These are phyloP conservation scores for Verticillium tricorpus DNA, from an alignment of 2,329 filamentous ascomycete genomes.

Conservation along the genomic window DNA sequence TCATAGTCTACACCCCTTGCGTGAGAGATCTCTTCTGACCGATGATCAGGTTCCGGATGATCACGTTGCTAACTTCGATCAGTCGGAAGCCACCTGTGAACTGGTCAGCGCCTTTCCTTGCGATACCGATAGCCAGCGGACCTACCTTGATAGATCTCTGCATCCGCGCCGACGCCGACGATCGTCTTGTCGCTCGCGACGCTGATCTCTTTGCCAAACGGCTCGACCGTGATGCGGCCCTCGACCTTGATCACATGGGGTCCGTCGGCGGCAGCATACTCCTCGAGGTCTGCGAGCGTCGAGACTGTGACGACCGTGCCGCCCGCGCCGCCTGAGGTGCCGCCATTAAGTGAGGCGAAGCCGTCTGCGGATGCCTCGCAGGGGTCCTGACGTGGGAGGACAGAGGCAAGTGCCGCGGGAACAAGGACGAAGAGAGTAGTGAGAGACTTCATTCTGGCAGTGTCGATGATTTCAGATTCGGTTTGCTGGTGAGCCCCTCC, in stretches of 20 bases:
- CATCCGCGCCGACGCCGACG: constrained; percentile 12
- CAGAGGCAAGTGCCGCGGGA: not conserved
- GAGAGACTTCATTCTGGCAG: constrained; percentile 1
- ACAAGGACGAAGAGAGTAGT: not conserved
- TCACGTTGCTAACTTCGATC: constrained; percentile 11
- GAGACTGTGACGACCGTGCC: constrained; percentile 15
- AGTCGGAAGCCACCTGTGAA: constrained; percentile 11
- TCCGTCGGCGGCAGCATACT: constrained; percentile 14
- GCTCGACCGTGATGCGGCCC: constrained; percentile 16
- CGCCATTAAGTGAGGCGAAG: constrained; percentile 19
- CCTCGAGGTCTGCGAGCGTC: constrained; percentile 16
- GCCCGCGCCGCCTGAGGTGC: constrained; percentile 17
- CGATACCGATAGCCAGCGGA: not conserved
- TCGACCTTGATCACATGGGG: constrained; percentile 19
- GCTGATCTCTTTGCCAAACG: constrained; percentile 16
- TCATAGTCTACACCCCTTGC: not conserved
- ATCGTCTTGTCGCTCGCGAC: constrained; percentile 16
- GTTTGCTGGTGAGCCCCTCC: not conserved
- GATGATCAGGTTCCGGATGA: constrained; percentile 16
- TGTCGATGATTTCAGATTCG: not conserved
- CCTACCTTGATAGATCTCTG: constrained; percentile 8
- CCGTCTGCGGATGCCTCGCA: constrained; percentile 14
- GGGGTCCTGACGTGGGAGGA: not conserved
- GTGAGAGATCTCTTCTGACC: not conserved
- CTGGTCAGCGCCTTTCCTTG: not conserved